Base-by-base conservation (phyloP, 2,329 filamentous ascomycete genomes). In the Ceratocystis albifundus region DNA sequence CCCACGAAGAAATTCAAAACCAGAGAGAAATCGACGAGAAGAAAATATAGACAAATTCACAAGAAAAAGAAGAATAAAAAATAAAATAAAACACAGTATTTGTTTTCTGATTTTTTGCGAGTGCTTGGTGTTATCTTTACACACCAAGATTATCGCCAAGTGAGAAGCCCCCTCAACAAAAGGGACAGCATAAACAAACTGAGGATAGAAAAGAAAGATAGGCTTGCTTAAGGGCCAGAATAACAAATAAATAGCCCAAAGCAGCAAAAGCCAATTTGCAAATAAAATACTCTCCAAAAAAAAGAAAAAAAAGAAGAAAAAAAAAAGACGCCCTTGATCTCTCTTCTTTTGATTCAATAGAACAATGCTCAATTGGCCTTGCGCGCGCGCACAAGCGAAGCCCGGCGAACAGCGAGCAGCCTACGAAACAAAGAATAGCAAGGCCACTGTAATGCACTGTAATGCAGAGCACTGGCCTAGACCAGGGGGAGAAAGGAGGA, bases 221-320 rank as follows among this genome's bases (percentile, higher is more conserved):
- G 46, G 28, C 50, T 32, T 66, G 65, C 61, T 20, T 8, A 64
- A 64, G 25, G 61, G 55, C 30, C n/a, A 36, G 32, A 64, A 64
- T 64, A 61, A 67, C 28, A 67, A 67, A 67, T 67, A 67, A 67
- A 67, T 67, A 67, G 8, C 66, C 62, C 41, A 57, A 67, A 61
- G 55, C 53, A 64, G 66, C 62, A 67, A 64, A 59, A 30, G 46
- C 20, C 17, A 10, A 22, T 17, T 55, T 36, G 30, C 48, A 61
- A 67, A 65, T 57, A 61, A 61, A 63, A 30, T 55, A 46, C 46
- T 22, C 17, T 5, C 17, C 20, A 53, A 53, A 53, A n/a, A n/a
- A n/a, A n/a, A n/a, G n/a, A n/a, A n/a, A n/a, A n/a, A n/a, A n/a
- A n/a, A n/a, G n/a, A n/a, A n/a, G n/a, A n/a, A n/a, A n/a, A n/a